These are phyloP conservation scores for Pyrenophora seminiperda DNA, from an alignment of 2,329 filamentous ascomycete species.

Conservation along the genomic window DNA sequence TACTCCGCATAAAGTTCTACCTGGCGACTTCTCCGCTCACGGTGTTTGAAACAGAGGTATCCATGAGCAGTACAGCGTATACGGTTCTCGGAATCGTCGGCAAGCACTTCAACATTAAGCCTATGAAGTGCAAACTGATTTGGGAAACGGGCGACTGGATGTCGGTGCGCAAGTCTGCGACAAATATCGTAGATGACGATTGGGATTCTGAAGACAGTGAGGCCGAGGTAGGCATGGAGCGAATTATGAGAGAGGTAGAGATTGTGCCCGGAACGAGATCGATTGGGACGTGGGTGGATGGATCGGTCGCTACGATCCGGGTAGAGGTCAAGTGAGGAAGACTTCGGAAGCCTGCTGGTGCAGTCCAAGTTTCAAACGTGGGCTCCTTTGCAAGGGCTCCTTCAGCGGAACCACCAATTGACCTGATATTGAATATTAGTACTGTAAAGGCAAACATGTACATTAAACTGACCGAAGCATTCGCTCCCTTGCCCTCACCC, in stretches of 20 bases:
- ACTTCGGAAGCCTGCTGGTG: background rate
- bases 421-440: slow-evolving; percentile 51
- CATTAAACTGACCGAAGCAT: slow-evolving; percentile 57
- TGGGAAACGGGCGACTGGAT: slow-evolving; percentile 95
- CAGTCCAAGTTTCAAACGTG: background rate
- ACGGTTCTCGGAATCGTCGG: slow-evolving; percentile 78
- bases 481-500: slow-evolving; percentile 63
- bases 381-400: background rate
- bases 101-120: slow-evolving; percentile 68
- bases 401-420: slow-evolving; percentile 82
- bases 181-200: slow-evolving; percentile 59
- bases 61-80: slow-evolving; percentile 80
- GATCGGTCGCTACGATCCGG: slow-evolving; percentile 70
- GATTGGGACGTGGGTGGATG: slow-evolving; percentile 83
- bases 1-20: slow-evolving; percentile 67
- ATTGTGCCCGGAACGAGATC: slow-evolving; percentile 78
- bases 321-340: slow-evolving; percentile 59
- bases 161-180: slow-evolving; percentile 66
- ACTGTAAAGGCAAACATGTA: background rate
- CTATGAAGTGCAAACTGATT: slow-evolving; percentile 69
- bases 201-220: slow-evolving; percentile 52
- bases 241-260: slow-evolving; percentile 79
- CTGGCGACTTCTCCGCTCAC: slow-evolving; percentile 18
- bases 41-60: slow-evolving; percentile 59
- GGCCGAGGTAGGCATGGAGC: slow-evolving; percentile 66